Evolutionary conservation across 352 stramenopile genomes (phyloP).

Genomic region (Lagenidium sp.): DNA sequence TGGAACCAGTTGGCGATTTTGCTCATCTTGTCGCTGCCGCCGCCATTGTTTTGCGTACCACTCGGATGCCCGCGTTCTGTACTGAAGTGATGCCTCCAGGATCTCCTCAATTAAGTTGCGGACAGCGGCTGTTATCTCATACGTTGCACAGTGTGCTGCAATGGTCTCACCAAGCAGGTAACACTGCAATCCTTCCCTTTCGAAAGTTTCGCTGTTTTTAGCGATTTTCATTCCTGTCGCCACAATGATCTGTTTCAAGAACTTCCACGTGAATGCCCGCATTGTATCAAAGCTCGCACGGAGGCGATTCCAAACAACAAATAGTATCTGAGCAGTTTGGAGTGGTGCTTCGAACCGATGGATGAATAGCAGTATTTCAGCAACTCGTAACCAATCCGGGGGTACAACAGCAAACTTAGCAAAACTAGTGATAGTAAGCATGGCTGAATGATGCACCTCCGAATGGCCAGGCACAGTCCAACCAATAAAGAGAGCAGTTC

Average conservation of each 20-base stretch:
- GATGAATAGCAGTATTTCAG: constrained; percentile 9
- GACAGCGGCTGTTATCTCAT: no score
- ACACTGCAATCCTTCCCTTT: constrained; percentile 11
- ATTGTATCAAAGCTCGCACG: no score
- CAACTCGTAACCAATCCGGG: constrained; percentile 1
- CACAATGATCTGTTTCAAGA: constrained; percentile 8
- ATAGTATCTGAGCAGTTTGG: constrained; percentile 3
- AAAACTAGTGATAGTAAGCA: constrained; percentile 5
- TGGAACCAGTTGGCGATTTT: no score
- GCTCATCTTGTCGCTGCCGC: background rate
- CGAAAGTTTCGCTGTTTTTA: constrained; percentile 11
- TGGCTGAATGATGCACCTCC: no score
- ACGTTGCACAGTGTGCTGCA: constrained; percentile 2
- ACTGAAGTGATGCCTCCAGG: constrained; percentile 9
- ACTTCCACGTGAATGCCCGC: no score
- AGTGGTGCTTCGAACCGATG: constrained; percentile 8
- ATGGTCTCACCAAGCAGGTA: constrained; percentile 13
- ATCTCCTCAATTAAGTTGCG: background rate
- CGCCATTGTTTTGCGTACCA: constrained; percentile 16
- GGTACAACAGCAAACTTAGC: background rate
- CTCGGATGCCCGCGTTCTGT: constrained; percentile 5
- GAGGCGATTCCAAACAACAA: constrained; percentile 6
- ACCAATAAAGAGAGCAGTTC: constrained; percentile 10
- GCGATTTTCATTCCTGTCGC: constrained; percentile 1
- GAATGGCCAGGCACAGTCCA: no score